phyloP scores from a whole-genome alignment of 2,329 filamentous ascomycete species.

The Corinectria fuckeliana region DNA sequence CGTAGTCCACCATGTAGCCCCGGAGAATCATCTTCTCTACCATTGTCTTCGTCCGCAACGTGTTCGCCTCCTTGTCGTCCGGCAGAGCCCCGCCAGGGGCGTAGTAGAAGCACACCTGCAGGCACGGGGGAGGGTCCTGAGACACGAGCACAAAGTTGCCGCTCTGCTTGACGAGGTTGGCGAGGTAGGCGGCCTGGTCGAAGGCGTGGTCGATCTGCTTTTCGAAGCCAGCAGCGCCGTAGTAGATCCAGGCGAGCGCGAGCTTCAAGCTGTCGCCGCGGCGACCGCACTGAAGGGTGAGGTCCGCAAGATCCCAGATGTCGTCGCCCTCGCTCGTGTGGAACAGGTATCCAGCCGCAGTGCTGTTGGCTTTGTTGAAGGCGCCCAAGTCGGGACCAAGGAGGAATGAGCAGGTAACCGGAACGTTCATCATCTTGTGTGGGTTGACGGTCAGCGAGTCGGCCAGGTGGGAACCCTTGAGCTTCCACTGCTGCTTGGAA shows the following conservation, averaged over 20 bases:
- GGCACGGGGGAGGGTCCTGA: conserved; percentile 79
- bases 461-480: conserved; percentile 75
- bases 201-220: conserved; percentile 76
- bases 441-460: conserved; percentile 89
- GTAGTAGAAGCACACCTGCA: conserved; percentile 96
- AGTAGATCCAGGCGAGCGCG: conserved; percentile 87
- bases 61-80: conserved; percentile 53
- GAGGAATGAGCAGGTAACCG: conserved; percentile 89
- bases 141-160: conserved; percentile 74
- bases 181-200: conserved; percentile 72
- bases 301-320: conserved; percentile 87
- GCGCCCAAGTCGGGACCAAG: conserved; percentile 76
- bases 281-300: conserved; percentile 92
- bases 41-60: conserved; percentile 55
- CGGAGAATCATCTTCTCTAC: conserved; percentile 54
- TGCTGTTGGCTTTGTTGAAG: conserved; percentile 84
- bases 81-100: conserved; percentile 60
- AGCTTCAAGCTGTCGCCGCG: conserved; percentile 87
- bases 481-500: conserved; percentile 63
- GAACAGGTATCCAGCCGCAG: conserved; percentile 87
- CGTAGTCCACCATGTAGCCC: conserved; percentile 68
- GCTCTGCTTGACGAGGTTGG: conserved; percentile 59
- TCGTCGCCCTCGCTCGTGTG: conserved; percentile 65
- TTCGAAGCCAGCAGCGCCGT: conserved; percentile 78
- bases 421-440: conserved; percentile 96